Conservation (phyloP, 140 eudicot species). For the Anethum foeniculum region DNA sequence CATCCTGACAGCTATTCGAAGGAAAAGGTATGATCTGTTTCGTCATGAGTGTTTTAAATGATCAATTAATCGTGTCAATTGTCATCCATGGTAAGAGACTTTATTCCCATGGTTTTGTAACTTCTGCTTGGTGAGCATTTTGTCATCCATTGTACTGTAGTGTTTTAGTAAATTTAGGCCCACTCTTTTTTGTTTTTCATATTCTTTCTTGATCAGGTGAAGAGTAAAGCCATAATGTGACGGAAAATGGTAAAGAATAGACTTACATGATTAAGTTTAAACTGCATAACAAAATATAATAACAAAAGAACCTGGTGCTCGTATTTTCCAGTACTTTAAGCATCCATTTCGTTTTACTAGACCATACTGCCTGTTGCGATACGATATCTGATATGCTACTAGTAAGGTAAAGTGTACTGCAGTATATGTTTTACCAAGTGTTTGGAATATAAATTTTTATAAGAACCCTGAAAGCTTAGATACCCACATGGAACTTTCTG, state of each 20-base stretch:
- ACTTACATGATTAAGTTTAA: not conserved
- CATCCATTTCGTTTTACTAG: not conserved
- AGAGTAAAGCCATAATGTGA: not conserved
- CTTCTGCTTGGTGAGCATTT: slow-evolving; percentile 1
- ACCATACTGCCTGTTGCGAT: not conserved
- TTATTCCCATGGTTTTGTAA: slow-evolving; percentile 1
- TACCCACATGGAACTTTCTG: slow-evolving; percentile 20
- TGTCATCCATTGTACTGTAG: not conserved
- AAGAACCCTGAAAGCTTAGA: slow-evolving; percentile 11
- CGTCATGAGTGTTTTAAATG: slow-evolving; percentile 15
- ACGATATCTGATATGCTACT: not conserved
- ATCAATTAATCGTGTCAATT: slow-evolving; percentile 5
- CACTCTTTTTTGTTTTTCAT: not conserved
- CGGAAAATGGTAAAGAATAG: not conserved
- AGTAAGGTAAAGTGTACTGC: not conserved
- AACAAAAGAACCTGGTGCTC: not conserved
- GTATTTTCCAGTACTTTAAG: not conserved
- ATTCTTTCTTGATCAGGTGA: not conserved
- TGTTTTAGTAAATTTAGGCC: not conserved
- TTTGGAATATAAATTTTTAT: not conserved
- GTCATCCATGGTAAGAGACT: slow-evolving; percentile 7
- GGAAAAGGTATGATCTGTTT: slow-evolving; percentile 12
- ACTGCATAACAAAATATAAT: not conserved
- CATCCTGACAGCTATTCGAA: slow-evolving; percentile 16
- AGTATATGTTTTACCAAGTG: not conserved